Percentiles rank a stretch among this genome's conserved stretches.
These are phyloP conservation scores for Zalaria obscura DNA, from an alignment of 2,329 filamentous ascomycete species.

Conservation along the genomic window DNA sequence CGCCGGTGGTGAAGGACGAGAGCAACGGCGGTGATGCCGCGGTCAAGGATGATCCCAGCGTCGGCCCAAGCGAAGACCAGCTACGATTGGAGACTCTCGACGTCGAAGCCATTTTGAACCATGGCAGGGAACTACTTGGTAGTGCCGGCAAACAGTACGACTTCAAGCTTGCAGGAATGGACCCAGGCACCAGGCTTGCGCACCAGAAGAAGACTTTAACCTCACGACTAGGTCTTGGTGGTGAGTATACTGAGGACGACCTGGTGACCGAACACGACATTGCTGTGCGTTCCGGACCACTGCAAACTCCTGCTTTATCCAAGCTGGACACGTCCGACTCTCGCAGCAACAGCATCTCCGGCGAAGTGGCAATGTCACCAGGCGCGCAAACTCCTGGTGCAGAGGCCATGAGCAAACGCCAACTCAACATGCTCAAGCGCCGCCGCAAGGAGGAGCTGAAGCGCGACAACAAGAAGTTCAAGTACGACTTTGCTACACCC, in stretches of 20 bases:
- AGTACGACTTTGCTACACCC: constrained; percentile 57
- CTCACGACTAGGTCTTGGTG: constrained; percentile 69
- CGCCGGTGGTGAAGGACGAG: constrained; percentile 31
- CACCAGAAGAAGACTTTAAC: constrained; percentile 82
- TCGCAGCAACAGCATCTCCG: constrained; percentile 29
- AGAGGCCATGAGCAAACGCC: constrained; percentile 69
- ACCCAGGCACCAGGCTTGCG: constrained; percentile 64
- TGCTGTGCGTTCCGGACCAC: constrained; percentile 25
- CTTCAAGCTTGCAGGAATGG: constrained; percentile 67
- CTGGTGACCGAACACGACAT: constrained; percentile 55
- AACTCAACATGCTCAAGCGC: constrained; percentile 86
- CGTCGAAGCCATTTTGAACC: constrained; percentile 63
- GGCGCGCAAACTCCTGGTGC: constrained; percentile 42
- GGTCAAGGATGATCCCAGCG: constrained; percentile 43
- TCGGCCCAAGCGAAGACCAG: constrained; percentile 36
- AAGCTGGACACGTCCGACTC: constrained; percentile 37
- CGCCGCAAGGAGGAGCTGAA: constrained; percentile 86
- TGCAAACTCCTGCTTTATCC: constrained; percentile 25
- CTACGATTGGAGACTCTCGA: constrained; percentile 65
- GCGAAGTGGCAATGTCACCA: constrained; percentile 20
- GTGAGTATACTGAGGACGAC: constrained; percentile 74
- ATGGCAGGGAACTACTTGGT: constrained; percentile 71
- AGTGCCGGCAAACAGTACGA: constrained; percentile 73
- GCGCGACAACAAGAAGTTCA: constrained; percentile 67
- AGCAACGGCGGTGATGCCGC: constrained; percentile 15